A percentile compares a stretch with the other conserved stretches of the same genome.
Evolutionary conservation across 495 filamentous ascomycete genomes (phyloP).

Genomic region (Pyrenopolyporus hunteri): DNA sequence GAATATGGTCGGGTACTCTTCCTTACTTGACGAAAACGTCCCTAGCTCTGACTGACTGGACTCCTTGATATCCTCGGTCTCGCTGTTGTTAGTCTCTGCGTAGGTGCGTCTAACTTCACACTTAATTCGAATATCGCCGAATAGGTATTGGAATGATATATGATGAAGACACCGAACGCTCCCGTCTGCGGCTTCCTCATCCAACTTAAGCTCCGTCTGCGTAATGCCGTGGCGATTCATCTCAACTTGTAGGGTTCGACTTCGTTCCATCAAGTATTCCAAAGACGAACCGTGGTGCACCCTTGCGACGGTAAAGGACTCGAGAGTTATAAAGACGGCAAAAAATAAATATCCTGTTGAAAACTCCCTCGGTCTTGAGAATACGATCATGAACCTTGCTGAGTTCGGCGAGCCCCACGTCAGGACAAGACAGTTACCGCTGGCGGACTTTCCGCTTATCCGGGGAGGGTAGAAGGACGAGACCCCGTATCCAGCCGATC

Average conservation of each 20-base stretch:
- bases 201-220: neutral
- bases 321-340: constrained; percentile 11
- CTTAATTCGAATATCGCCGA: constrained; percentile 17
- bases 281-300: constrained; percentile 7
- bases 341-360: constrained; percentile 2
- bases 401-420: neutral
- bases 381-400: constrained; percentile 14
- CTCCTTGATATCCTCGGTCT: too few species aligned
- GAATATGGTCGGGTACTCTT: too few species aligned
- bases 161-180: neutral
- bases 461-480: constrained; percentile 19
- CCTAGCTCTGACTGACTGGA: too few species aligned
- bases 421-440: constrained; percentile 6
- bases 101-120: neutral
- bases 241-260: constrained; percentile 4
- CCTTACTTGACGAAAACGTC: too few species aligned
- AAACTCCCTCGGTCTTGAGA: neutral
- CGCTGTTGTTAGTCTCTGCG: too few species aligned
- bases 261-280: constrained; percentile 21
- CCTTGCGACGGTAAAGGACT: neutral
- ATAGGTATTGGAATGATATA: constrained; percentile 19
- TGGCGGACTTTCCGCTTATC: constrained; percentile 8
- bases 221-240: constrained; percentile 9
- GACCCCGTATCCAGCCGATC: constrained; percentile 7
- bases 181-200: neutral